A percentile compares a stretch with the other conserved stretches of the same genome.
Conservation (phyloP, 257 asterid genomes). For the Primulina tabacum region DNA sequence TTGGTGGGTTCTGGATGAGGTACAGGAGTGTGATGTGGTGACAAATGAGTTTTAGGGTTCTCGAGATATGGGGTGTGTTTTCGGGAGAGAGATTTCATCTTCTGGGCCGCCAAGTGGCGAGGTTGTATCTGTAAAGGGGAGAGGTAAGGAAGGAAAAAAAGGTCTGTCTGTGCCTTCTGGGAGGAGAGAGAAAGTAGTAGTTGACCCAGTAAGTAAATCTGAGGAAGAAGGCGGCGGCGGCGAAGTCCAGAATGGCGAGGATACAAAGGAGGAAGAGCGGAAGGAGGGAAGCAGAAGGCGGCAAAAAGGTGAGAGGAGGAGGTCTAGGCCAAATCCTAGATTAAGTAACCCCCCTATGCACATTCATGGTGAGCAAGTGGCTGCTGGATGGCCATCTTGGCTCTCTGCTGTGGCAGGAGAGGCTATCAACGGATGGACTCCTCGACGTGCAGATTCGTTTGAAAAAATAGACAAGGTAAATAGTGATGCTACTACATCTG, state of each 20-base stretch:
- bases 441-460: conserved; percentile 81
- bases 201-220: conserved; percentile 41
- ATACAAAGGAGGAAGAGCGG: conserved; percentile 43
- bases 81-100: conserved; percentile 69
- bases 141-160: conserved; percentile 41
- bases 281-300: conserved; percentile 41
- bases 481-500: conserved; percentile 22
- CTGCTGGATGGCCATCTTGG: conserved; percentile 96
- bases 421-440: conserved; percentile 85
- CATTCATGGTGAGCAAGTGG: conserved; percentile 85
- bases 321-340: conserved; percentile 77
- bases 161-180: conserved; percentile 49
- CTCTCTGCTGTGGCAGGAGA: conserved; percentile 85
- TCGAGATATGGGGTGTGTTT: conserved; percentile 84
- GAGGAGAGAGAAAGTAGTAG: conserved; percentile 61
- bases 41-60: conserved; percentile 66
- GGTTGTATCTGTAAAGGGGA: conserved; percentile 43
- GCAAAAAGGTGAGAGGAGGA: conserved; percentile 59
- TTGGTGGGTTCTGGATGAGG: conserved; percentile 39
- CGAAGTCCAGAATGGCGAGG: conserved; percentile 51
- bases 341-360: conserved; percentile 72
- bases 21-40: conserved; percentile 37
- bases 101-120: conserved; percentile 50
- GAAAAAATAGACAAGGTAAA: conserved; percentile 80
- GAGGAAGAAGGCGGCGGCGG: conserved; percentile 38